Percentiles rank a stretch among this genome's conserved stretches.
phyloP scores from a whole-genome alignment of 805 yeast species.

The Teunomyces atbi region DNA sequence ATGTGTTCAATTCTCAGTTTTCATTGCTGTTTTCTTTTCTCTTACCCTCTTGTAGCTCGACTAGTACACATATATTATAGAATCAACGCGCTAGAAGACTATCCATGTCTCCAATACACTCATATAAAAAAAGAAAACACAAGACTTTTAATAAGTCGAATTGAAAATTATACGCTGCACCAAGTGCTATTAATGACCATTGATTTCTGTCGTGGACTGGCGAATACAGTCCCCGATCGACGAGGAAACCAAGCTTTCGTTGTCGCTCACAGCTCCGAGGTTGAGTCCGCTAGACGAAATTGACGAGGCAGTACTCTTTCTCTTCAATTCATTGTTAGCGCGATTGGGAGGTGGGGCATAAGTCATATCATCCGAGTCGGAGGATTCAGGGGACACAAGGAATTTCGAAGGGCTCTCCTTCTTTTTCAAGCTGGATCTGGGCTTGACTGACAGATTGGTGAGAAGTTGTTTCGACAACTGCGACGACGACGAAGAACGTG shows the following conservation, averaged over 20 bases:
- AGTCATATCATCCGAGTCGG: constrained; percentile 13
- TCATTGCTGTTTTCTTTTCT: no score
- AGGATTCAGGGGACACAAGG: constrained; percentile 24
- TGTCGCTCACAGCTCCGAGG: constrained; percentile 17
- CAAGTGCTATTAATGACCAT: constrained; percentile 16
- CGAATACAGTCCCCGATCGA: constrained; percentile 42
- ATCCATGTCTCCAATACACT: neutral
- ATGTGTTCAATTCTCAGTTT: no score
- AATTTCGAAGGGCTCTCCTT: neutral
- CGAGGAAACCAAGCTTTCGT: constrained; percentile 37
- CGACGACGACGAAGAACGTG: constrained; percentile 11
- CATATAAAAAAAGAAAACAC: constrained; percentile 1
- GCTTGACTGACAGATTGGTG: constrained; percentile 1
- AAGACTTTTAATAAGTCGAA: constrained; percentile 2
- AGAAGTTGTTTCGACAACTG: constrained; percentile 26
- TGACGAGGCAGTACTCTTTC: constrained; percentile 5
- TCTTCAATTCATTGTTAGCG: neutral
- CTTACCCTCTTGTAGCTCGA: neutral
- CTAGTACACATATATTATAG: constrained; percentile 4
- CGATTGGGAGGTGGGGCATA: constrained; percentile 15
- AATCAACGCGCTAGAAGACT: neutral
- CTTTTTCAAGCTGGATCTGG: neutral
- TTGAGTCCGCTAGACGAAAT: constrained; percentile 1
- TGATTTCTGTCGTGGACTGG: constrained; percentile 38
- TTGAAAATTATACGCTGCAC: neutral